A percentile compares a stretch with the other conserved stretches of the same genome.
phyloP scores from a whole-genome alignment of 352 stramenopile species.

The Globisporangium recalcitrans region DNA sequence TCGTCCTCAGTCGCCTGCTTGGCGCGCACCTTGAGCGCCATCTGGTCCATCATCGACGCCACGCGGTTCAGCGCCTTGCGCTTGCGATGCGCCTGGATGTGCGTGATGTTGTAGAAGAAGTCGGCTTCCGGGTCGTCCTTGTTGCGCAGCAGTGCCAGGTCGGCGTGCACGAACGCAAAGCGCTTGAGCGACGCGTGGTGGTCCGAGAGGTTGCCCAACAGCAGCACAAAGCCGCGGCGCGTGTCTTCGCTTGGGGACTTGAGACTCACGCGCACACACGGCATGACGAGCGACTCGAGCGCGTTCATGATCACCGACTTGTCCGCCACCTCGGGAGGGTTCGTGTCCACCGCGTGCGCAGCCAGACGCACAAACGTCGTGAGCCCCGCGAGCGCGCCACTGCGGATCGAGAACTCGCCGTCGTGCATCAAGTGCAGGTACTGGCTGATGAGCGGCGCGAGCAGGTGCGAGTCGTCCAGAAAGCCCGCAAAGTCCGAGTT shows the following conservation, averaged over 20 bases:
- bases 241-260: conserved; percentile 69
- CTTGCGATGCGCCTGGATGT: conserved; percentile 97
- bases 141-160: conserved; percentile 67
- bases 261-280: conserved; percentile 78
- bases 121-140: conserved; percentile 91
- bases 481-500: conserved; percentile 56
- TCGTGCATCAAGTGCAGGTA: conserved; percentile 84
- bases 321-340: conserved; percentile 6
- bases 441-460: conserved; percentile 76
- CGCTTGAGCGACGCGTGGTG: conserved; percentile 24
- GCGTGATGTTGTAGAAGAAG: conserved; percentile 98
- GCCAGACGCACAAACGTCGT: conserved; percentile 48
- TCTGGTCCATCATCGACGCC: conserved; percentile 78
- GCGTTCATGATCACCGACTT: conserved; percentile 63
- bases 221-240: conserved; percentile 79
- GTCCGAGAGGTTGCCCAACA: conserved; percentile 73
- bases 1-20: conserved; percentile 7
- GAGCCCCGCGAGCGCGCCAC: conserved; percentile 51
- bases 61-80: conserved; percentile 89
- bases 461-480: conserved; percentile 44
- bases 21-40: conserved; percentile 34
- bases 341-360: conserved; percentile 24
- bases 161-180: conserved; percentile 59
- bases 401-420: conserved; percentile 79
- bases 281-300: conserved; percentile 87